These are phyloP conservation scores for Cladorrhinum sp. DNA, from an alignment of 2,329 filamentous ascomycete species.

Conservation along the genomic window DNA sequence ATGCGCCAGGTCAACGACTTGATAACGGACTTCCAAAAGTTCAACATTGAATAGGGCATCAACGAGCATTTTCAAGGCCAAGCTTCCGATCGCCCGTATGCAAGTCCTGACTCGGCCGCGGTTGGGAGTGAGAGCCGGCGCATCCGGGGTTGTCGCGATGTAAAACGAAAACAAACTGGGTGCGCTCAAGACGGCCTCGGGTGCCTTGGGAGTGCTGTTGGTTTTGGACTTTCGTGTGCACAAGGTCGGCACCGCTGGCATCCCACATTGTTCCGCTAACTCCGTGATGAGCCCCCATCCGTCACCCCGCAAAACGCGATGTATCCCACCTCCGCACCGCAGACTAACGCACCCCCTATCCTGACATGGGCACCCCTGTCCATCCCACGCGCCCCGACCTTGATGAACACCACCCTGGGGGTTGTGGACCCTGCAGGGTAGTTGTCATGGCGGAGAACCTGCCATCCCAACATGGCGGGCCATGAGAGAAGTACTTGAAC, in stretches of 20 bases:
- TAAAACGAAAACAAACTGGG: background rate
- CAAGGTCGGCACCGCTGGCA: background rate
- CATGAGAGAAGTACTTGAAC: constrained; percentile 13
- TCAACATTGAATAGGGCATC: constrained; percentile 27
- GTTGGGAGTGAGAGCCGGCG: background rate
- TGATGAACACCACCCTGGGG: background rate
- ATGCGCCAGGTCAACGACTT: constrained; percentile 39
- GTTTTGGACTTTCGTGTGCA: background rate
- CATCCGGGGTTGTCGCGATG: background rate
- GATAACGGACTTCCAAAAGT: constrained; percentile 35
- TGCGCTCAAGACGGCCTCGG: background rate
- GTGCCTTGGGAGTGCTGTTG: background rate
- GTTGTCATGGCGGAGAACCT: background rate
- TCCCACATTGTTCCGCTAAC: constrained; percentile 17
- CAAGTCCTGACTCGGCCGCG: background rate
- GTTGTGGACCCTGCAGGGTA: background rate
- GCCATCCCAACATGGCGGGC: constrained; percentile 4
- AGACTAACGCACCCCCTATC: constrained; percentile 8
- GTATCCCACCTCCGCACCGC: constrained; percentile 27
- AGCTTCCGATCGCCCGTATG: background rate
- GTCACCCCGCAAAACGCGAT: constrained; percentile 2
- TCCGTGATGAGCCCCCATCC: constrained; percentile 11
- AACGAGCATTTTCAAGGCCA: background rate
- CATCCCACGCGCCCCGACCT: constrained; percentile 22
- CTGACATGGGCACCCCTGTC: background rate